A percentile compares a stretch with the other conserved stretches of the same genome.
phyloP scores from a whole-genome alignment of 2,329 filamentous ascomycete genomes.

The Apiospora sp. region DNA sequence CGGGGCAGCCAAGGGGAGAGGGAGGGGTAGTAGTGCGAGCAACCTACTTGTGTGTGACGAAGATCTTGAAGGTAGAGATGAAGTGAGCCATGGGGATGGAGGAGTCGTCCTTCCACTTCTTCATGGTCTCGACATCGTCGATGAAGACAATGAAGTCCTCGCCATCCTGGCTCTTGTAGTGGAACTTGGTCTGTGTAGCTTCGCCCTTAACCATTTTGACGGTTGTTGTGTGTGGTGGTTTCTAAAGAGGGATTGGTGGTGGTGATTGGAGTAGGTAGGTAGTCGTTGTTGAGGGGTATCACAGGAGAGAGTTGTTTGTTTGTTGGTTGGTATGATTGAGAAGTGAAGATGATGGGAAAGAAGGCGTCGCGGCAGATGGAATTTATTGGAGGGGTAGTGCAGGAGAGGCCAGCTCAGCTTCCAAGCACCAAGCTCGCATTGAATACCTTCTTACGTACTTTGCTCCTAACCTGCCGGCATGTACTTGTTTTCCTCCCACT shows the following conservation, averaged over 20 bases:
- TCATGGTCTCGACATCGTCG: conserved; percentile 67
- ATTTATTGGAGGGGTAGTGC: conserved; percentile 23
- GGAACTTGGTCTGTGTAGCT: conserved; percentile 76
- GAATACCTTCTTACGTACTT: conserved; percentile 8
- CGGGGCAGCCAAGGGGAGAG: background rate
- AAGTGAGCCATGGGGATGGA: conserved; percentile 84
- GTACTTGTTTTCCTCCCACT: conserved; percentile 9
- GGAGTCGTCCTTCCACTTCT: conserved; percentile 85
- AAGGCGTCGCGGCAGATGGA: conserved; percentile 7
- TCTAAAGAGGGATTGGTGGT: conserved; percentile 27
- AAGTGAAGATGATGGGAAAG: conserved; percentile 13
- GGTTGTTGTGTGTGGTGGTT: conserved; percentile 29
- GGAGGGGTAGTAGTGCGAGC: conserved; percentile 23
- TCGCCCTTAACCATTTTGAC: conserved; percentile 76
- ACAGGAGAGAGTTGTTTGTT: conserved; percentile 13
- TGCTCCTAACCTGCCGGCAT: background rate
- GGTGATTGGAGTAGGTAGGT: conserved; percentile 27
- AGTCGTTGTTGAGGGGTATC: conserved; percentile 22
- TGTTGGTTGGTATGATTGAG: conserved; percentile 9
- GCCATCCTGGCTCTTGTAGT: conserved; percentile 75
- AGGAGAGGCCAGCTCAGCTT: conserved; percentile 10
- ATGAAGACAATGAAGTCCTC: conserved; percentile 66
- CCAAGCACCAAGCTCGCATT: conserved; percentile 3
- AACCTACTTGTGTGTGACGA: conserved; percentile 86
- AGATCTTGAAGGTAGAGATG: conserved; percentile 87